These are phyloP conservation scores for Neurospora discreta DNA, from an alignment of 495 filamentous ascomycete genomes.

Conservation along the genomic window DNA sequence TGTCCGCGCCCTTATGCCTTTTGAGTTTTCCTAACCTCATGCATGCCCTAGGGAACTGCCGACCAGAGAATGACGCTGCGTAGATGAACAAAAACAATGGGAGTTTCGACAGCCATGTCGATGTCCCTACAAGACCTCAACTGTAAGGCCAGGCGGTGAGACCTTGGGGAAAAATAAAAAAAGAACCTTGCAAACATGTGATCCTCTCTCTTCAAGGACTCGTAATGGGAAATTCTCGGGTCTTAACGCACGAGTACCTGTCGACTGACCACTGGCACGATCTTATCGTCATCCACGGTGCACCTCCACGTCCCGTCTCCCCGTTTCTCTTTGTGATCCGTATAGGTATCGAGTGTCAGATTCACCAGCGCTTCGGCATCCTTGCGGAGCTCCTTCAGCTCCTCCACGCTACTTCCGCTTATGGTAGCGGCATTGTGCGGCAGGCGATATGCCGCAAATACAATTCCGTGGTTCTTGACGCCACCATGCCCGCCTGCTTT, in stretches of 20 bases:
- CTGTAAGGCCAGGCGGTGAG: not conserved
- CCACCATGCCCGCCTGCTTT: not conserved
- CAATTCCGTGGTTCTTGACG: slow-evolving; percentile 26
- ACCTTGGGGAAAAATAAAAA: not conserved
- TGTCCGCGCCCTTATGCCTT: not conserved
- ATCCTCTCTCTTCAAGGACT: not conserved
- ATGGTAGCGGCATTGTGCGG: slow-evolving; percentile 2
- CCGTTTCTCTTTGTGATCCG: slow-evolving; percentile 4
- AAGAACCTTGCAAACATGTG: not conserved
- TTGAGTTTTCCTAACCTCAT: not conserved
- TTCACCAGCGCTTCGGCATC: slow-evolving; percentile 28
- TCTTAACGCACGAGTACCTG: not conserved
- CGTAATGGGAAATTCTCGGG: not conserved
- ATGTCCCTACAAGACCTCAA: no score
- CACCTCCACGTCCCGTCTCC: not conserved
- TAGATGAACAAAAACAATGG: not conserved
- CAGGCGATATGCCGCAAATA: slow-evolving; percentile 30
- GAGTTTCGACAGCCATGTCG: not conserved
- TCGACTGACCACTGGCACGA: not conserved
- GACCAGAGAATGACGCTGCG: not conserved
- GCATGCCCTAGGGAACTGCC: not conserved
- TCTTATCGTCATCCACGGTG: not conserved
- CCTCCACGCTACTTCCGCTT: slow-evolving; percentile 4
- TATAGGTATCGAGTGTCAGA: slow-evolving; percentile 21
- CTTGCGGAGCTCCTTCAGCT: slow-evolving; percentile 16